phyloP scores from a whole-genome alignment of 768 basidiomycete species.

The Suillus occidentalis region DNA sequence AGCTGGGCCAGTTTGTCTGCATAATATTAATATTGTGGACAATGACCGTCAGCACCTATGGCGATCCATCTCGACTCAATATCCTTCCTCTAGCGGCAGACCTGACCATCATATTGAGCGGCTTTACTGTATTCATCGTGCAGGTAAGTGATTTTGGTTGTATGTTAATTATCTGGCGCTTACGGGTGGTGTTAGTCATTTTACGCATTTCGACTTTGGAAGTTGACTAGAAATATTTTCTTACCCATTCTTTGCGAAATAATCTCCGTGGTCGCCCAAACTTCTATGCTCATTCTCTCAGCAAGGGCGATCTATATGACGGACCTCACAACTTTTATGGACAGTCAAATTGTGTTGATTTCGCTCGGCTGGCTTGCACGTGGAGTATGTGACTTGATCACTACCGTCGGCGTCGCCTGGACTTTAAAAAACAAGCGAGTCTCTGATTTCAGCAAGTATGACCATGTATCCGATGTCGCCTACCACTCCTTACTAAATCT shows the following conservation, averaged over 20 bases:
- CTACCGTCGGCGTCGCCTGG: conserved; percentile 2
- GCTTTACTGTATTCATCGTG: neutral
- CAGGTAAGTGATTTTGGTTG: conserved; percentile 1
- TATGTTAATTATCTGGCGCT: neutral
- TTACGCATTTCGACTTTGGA: conserved; percentile 8
- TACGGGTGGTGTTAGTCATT: conserved; percentile 1
- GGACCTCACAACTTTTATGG: neutral
- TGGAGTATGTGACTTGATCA: conserved; percentile 3
- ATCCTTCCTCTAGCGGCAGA: conserved; percentile 3
- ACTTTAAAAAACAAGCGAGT: neutral
- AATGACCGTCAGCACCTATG: conserved; percentile 7
- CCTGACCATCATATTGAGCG: neutral
- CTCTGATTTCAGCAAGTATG: neutral
- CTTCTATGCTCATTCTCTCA: neutral
- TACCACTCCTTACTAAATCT: neutral
- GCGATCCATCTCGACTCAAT: neutral
- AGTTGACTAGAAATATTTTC: neutral
- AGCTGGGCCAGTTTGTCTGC: conserved; percentile 5
- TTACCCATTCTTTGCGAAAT: conserved; percentile 5
- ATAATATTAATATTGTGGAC: neutral
- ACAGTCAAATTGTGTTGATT: neutral
- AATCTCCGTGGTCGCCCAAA: neutral
- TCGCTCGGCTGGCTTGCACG: neutral
- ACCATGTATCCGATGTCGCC: neutral
- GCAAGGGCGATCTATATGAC: neutral